Evolutionary conservation across 495 filamentous ascomycete genomes (phyloP), one percentile per base, ranked within the genome.

Genomic region (Annulohypoxylon moriforme): DNA sequence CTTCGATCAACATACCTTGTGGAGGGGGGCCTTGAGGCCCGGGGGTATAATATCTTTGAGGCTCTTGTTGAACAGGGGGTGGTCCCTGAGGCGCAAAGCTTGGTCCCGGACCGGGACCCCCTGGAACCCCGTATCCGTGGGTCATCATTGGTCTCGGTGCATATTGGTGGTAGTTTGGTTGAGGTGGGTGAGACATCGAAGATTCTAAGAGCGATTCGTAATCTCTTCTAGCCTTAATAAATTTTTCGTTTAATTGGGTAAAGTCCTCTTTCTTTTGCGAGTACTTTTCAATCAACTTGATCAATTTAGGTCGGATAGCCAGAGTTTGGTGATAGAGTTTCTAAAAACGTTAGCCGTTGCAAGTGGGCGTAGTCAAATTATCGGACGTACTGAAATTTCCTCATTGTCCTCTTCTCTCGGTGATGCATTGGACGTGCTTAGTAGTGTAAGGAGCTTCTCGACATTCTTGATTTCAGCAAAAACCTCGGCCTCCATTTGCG

Each of bases 201-300:
- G 93, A 91, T 79, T 99, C 96, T 36, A 99, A 84, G n/a, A 99
- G 85, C 27, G 92, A 89, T 80, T 99, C 96, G 79, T 98, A 99
- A 77, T 98, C 96, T 72, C 95, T 88, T 64, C 96, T 89, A 10
- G 96, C 96, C 81, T 99, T 99, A 85, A 99, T 98, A 80, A 99
- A 99, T 79, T 98, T 98, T 74, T 99, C 96, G 77, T 99, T 99
- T 44, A 99, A 87, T 75, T 97, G 94, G 2, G 95, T 97, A 76
- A 99, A 98, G 76, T 99, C 96, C 81, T 99, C 96, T 82, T 99
- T 99, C 89, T 97, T 98, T 77, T 99, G 96, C 13, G 96, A 97
- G 74, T 99, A 99, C 81, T 98, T 99, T 59, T 96, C 96, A 80
- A 99, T 99, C 49, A 99, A 81, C 81, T 99, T 97, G 76, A 99